A percentile compares a stretch with the other conserved stretches of the same genome.
Evolutionary conservation across 2,329 filamentous ascomycete species (phyloP).

Genomic region (Ascochyta koolunga): DNA sequence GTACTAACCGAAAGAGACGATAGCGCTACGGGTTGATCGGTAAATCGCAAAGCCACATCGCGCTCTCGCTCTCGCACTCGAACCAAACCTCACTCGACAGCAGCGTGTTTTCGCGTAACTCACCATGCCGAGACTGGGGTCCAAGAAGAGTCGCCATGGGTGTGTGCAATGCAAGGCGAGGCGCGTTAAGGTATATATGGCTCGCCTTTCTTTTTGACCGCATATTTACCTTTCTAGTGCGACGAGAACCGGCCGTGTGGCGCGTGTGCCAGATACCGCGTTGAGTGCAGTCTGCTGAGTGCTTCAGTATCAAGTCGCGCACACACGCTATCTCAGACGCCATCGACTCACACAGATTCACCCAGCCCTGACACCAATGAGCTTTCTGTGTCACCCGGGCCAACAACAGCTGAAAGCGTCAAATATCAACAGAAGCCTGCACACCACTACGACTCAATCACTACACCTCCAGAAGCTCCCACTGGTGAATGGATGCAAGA

Average conservation of each 20-base stretch:
- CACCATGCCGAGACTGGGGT: conserved; percentile 29
- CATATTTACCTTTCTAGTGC: conserved; percentile 24
- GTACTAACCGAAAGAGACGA: neutral
- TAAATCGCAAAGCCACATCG: conserved; percentile 3
- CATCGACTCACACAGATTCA: conserved; percentile 5
- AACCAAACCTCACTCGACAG: conserved; percentile 1
- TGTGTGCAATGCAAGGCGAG: conserved; percentile 36
- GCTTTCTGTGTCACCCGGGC: conserved; percentile 10
- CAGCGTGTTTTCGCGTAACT: neutral
- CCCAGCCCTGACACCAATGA: conserved; percentile 3
- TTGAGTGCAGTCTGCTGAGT: conserved; percentile 36
- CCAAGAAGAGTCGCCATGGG: conserved; percentile 34
- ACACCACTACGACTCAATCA: neutral
- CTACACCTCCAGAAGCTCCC: neutral
- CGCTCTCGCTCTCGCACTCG: conserved; percentile 30
- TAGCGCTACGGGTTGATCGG: neutral
- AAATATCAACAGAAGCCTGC: neutral
- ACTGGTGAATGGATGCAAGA: conserved; percentile 32
- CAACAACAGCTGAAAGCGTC: neutral
- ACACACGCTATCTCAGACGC: conserved; percentile 3
- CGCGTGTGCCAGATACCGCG: conserved; percentile 35
- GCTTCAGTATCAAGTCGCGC: neutral
- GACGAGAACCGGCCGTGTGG: conserved; percentile 38
- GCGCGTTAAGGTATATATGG: conserved; percentile 32
- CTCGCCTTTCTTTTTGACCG: neutral